phyloP scores from a whole-genome alignment of 495 filamentous ascomycete species.

The Entonaema liquescens region DNA sequence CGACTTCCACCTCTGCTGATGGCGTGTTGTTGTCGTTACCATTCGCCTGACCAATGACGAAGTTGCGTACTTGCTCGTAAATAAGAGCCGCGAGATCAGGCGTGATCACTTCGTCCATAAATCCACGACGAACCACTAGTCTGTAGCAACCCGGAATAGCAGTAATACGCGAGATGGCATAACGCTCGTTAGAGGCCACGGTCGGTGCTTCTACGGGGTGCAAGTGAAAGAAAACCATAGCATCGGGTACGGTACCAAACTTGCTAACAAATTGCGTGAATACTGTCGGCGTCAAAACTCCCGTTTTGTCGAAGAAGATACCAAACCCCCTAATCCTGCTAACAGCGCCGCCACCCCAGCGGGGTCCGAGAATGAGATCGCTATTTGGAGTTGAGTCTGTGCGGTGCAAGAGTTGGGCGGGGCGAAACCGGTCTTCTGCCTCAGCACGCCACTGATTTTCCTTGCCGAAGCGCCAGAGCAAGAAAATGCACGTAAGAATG shows the following conservation, averaged over 20 bases:
- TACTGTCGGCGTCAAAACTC: conserved; percentile 61
- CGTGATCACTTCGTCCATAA: conserved; percentile 72
- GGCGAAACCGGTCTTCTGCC: conserved; percentile 64
- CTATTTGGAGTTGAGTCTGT: conserved; percentile 36
- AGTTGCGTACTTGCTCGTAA: conserved; percentile 66
- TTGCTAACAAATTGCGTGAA: conserved; percentile 73
- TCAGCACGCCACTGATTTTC: conserved; percentile 77
- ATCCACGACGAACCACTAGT: conserved; percentile 73
- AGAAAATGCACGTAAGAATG: conserved; percentile 65
- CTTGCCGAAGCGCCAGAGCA: conserved; percentile 80
- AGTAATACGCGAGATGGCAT: conserved; percentile 49
- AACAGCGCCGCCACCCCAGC: conserved; percentile 58
- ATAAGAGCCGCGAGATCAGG: conserved; percentile 67
- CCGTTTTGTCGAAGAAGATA: conserved; percentile 74
- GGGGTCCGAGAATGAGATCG: conserved; percentile 46
- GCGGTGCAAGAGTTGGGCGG: conserved; percentile 53
- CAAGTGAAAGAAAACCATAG: conserved; percentile 70
- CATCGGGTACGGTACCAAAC: conserved; percentile 64
- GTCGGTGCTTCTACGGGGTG: conserved; percentile 64
- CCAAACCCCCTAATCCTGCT: conserved; percentile 62
- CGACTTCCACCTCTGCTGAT: conserved; percentile 11
- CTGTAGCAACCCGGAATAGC: conserved; percentile 68
- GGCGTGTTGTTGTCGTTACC: conserved; percentile 14
- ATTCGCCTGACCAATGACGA: conserved; percentile 53
- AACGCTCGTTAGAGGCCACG: conserved; percentile 54